Percentiles rank a stretch among this genome's conserved stretches.
Evolutionary conservation across 2,329 filamentous ascomycete species (phyloP).

Genomic region (Akanthomyces dipterigenus): DNA sequence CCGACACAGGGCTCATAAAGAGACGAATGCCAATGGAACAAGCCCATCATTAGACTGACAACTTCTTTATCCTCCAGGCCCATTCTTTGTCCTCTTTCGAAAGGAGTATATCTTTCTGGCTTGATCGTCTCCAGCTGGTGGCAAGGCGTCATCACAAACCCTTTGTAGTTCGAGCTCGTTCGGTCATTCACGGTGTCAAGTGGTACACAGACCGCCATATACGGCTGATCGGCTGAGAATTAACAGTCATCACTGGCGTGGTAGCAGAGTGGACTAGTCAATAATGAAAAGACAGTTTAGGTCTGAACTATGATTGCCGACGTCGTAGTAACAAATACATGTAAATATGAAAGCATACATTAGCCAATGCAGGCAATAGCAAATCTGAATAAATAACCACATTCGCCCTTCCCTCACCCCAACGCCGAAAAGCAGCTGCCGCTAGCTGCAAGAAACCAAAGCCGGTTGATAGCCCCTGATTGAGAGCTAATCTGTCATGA

Average conservation of each 20-base stretch:
- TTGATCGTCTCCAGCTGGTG: too few species aligned
- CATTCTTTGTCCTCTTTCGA: too few species aligned
- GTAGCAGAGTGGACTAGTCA: background rate
- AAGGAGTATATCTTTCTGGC: too few species aligned
- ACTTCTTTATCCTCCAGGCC: too few species aligned
- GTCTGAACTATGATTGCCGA: background rate
- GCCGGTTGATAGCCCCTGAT: background rate
- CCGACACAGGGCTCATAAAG: too few species aligned
- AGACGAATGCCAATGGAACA: too few species aligned
- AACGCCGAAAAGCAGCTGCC: slow-evolving; percentile 1
- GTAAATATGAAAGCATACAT: background rate
- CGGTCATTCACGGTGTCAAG: too few species aligned
- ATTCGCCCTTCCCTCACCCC: background rate
- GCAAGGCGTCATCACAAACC: too few species aligned
- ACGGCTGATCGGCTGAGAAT: background rate
- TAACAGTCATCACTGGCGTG: background rate
- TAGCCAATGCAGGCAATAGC: background rate
- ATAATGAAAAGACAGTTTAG: background rate
- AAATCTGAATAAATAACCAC: background rate
- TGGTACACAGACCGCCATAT: too few species aligned
- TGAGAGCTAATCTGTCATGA: background rate
- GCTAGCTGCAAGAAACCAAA: background rate
- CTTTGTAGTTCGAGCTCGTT: too few species aligned
- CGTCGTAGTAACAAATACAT: background rate
- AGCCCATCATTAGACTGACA: too few species aligned